Evolutionary conservation across 495 filamentous ascomycete species (phyloP), one percentile per base, ranked within the genome.

Genomic region (Aspergillus panamensis): DNA sequence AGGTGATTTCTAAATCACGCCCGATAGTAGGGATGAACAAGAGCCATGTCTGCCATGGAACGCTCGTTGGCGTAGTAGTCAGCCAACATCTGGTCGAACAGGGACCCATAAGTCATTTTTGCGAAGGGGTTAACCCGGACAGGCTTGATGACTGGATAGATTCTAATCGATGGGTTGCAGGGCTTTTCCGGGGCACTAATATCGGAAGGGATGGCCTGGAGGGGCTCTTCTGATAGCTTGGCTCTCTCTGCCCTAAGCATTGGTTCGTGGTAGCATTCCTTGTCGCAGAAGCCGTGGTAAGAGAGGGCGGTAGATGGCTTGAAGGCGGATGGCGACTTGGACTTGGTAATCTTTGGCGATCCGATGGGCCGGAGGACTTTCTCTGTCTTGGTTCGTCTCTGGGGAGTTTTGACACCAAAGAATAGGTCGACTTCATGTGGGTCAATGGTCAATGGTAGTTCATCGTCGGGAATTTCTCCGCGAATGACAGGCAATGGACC

Each of bases 391-490:
- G n/a, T 4, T 20, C 14, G 32, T 8, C 32, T 1, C 21, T 2
- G 9, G 9, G 43, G 48, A 2, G 17, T 43, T 16, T 57, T 44
- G 37, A 53, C 7, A 25, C 29, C 30, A 30, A 17, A 25, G 13
- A 43, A 49, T 17, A 63, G 13, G 32, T 63, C 49, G 8, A 60
- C n/a, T 13, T 63, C 57, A 8, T 39, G 14, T 40, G 59, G 39
- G 20, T 6, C 19, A 14, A 57, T 31, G 0, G 35, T 42, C 13
- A 19, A 37, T 3, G 56, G 56, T 13, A 62, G 51, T 30, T 56
- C 39, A 10, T 59, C 30, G 31, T 62, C 55, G 2, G 56, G 51
- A 3, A 53, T 56, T 1, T 44, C 8, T 6, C 53, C 48, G 3
- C 16, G 29, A 37, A 53, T 49, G 19, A 56, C 20, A 4, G 57